phyloP scores from a whole-genome alignment of 805 yeast genomes.

The Candida oleophila region DNA sequence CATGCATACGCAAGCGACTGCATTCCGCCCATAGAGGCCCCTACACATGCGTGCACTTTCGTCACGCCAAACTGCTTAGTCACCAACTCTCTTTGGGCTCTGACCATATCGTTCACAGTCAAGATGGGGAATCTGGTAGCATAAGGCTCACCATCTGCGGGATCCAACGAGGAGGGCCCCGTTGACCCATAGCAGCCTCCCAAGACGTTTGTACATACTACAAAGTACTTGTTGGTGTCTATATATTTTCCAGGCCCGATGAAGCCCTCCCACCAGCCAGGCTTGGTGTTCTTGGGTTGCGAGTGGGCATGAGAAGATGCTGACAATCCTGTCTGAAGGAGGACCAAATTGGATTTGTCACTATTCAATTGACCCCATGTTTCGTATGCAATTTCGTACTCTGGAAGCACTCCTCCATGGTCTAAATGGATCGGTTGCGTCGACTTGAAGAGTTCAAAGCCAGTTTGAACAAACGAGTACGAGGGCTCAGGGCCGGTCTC shows the following conservation, averaged over 20 bases:
- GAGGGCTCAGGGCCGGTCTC: conserved; percentile 85
- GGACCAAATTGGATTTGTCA: conserved; percentile 65
- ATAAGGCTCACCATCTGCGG: conserved; percentile 62
- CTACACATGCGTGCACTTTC: conserved; percentile 75
- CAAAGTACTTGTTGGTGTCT: conserved; percentile 79
- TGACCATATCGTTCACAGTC: conserved; percentile 84
- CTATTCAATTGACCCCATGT: conserved; percentile 80
- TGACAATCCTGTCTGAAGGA: conserved; percentile 86
- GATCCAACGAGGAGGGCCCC: conserved; percentile 82
- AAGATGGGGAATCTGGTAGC: conserved; percentile 88
- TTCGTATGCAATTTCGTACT: conserved; percentile 84
- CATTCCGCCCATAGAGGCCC: conserved; percentile 99
- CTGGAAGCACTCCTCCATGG: conserved; percentile 75
- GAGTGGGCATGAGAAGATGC: conserved; percentile 94
- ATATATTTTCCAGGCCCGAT: conserved; percentile 80
- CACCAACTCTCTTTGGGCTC: conserved; percentile 78
- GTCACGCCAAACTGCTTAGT: conserved; percentile 58
- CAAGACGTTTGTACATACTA: conserved; percentile 85
- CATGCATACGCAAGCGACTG: conserved; percentile 85
- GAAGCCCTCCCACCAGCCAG: conserved; percentile 96
- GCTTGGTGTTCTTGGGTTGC: conserved; percentile 60
- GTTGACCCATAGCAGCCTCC: conserved; percentile 97
- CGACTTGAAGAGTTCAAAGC: conserved; percentile 60
- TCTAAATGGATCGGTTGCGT: conserved; percentile 67
- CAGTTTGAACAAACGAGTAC: conserved; percentile 65